These are phyloP conservation scores for Golubevia sp. DNA, from an alignment of 1,284 basidiomycete species.

Conservation along the genomic window DNA sequence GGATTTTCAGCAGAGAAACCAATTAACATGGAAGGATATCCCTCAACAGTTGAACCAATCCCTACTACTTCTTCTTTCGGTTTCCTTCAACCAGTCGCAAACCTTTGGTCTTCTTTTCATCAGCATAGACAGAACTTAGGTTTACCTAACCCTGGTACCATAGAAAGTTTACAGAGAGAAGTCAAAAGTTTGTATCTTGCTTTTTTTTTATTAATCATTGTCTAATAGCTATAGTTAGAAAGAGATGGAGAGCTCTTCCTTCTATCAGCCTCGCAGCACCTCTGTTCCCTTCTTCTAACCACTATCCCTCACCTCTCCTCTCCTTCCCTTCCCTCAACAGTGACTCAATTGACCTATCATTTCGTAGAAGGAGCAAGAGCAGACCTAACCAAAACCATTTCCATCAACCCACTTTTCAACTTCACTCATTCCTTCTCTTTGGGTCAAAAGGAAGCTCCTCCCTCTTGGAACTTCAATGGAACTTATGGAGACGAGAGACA, in stretches of 20 bases:
- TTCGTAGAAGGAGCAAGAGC: constrained; percentile 57
- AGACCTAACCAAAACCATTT: constrained; percentile 54
- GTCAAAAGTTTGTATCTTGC: constrained; percentile 17
- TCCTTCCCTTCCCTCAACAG: constrained; percentile 1
- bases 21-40: too few relatives aligned
- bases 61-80: too few relatives aligned
- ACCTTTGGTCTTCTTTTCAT: constrained; percentile 9
- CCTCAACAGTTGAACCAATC: too few relatives aligned
- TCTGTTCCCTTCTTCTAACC: too few relatives aligned
- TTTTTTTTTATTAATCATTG: too few relatives aligned
- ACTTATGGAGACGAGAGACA: constrained; percentile 48
- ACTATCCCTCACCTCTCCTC: too few relatives aligned
- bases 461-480: constrained; percentile 57
- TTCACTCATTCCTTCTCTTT: constrained; percentile 57
- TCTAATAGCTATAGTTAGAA: too few relatives aligned
- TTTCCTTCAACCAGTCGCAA: too few relatives aligned
- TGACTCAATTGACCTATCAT: constrained; percentile 53
- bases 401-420: constrained; percentile 60
- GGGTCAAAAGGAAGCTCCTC: constrained; percentile 35
- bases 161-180: constrained; percentile 51
- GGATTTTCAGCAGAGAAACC: too few relatives aligned
- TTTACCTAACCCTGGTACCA: constrained; percentile 53
- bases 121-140: constrained; percentile 40
- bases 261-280: too few relatives aligned
- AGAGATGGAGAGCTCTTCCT: too few relatives aligned